phyloP scores from a whole-genome alignment of 257 asterid genomes.

The Solanum stenotomum region DNA sequence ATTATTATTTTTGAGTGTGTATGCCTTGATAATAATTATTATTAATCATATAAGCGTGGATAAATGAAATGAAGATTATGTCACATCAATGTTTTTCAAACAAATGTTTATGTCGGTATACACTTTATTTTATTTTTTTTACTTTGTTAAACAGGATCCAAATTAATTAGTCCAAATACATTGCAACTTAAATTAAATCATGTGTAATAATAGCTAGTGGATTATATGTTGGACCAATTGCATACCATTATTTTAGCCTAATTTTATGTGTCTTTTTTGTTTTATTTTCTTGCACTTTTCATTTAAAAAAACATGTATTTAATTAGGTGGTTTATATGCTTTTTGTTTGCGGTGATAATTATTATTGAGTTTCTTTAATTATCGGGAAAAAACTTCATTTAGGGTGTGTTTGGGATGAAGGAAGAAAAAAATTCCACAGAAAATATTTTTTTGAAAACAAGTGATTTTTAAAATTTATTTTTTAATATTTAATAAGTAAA shows the following conservation, averaged over 20 bases:
- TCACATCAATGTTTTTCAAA: not conserved
- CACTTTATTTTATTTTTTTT: not conserved
- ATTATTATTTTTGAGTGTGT: not conserved
- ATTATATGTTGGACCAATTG: not conserved
- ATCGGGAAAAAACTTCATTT: not conserved
- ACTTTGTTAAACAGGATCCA: not conserved
- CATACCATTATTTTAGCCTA: not conserved
- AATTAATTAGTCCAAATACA: not conserved
- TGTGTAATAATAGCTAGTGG: not conserved
- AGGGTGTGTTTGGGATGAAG: not conserved
- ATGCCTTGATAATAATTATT: not conserved
- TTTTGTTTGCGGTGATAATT: not conserved
- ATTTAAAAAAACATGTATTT: not conserved
- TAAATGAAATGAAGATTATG: not conserved
- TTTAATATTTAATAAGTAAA: not conserved
- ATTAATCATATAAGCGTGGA: slow-evolving; percentile 1
- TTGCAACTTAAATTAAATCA: not conserved
- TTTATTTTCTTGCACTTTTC: not conserved
- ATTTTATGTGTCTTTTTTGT: not conserved
- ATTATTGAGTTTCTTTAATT: not conserved
- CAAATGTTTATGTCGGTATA: not conserved
- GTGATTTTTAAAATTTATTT: not conserved
- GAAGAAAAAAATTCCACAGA: accelerated
- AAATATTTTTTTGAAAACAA: not conserved
- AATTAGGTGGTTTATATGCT: not conserved